These are phyloP conservation scores for Xylaria arbuscula DNA, from an alignment of 2,329 filamentous ascomycete genomes.

Conservation along the genomic window DNA sequence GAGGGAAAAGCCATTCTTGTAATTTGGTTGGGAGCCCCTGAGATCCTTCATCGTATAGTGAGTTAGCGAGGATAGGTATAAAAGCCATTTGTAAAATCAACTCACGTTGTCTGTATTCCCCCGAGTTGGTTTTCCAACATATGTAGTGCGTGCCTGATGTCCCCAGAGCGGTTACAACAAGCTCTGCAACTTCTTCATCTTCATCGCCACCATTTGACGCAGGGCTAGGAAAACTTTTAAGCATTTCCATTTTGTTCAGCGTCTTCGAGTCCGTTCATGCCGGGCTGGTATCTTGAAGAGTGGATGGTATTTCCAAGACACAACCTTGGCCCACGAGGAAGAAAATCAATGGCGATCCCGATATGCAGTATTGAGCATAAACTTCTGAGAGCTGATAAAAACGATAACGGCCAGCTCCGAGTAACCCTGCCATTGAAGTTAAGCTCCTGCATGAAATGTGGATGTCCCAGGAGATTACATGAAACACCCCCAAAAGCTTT, in stretches of 20 bases:
- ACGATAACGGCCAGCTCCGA: slow-evolving; percentile 19
- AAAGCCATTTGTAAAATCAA: neutral
- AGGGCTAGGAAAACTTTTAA: slow-evolving; percentile 45
- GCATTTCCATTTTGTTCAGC: slow-evolving; percentile 38
- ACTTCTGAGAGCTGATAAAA: slow-evolving; percentile 7
- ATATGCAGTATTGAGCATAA: slow-evolving; percentile 4
- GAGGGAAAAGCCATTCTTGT: slow-evolving; percentile 48
- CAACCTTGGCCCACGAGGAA: neutral
- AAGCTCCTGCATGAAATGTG: slow-evolving; percentile 29
- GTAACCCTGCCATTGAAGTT: slow-evolving; percentile 5
- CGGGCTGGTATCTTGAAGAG: neutral
- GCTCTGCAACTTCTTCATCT: slow-evolving; percentile 46
- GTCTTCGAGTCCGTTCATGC: slow-evolving; percentile 2
- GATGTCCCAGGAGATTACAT: slow-evolving; percentile 23
- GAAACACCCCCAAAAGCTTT: slow-evolving; percentile 28
- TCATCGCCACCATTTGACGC: slow-evolving; percentile 41
- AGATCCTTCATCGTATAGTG: slow-evolving; percentile 38
- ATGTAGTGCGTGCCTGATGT: slow-evolving; percentile 48
- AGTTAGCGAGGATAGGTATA: neutral
- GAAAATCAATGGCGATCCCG: slow-evolving; percentile 32
- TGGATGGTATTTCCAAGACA: slow-evolving; percentile 8
- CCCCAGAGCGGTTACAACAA: slow-evolving; percentile 50
- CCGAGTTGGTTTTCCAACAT: slow-evolving; percentile 49
- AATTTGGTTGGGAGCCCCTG: slow-evolving; percentile 45
- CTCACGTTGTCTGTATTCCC: slow-evolving; percentile 48